Evolutionary conservation across 2,329 filamentous ascomycete species (phyloP).

Genomic region (Colletotrichum eleusines): DNA sequence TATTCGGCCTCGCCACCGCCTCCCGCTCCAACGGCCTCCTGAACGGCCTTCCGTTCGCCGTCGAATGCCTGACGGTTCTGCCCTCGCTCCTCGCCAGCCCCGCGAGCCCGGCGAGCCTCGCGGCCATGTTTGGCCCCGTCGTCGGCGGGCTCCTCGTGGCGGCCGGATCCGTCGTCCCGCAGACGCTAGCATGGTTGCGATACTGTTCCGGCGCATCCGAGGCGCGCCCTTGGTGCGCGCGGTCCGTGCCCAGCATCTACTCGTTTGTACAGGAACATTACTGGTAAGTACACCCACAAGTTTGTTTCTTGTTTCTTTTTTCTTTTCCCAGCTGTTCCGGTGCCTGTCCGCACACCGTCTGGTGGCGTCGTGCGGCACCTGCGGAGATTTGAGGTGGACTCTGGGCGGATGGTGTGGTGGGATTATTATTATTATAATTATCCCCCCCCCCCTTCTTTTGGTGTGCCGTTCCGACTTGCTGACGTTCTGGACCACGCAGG

Average conservation of each 20-base stretch:
- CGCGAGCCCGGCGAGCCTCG: constrained; percentile 54
- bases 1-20: constrained; percentile 79
- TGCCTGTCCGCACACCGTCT: neutral
- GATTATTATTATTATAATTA: no score
- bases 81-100: constrained; percentile 54
- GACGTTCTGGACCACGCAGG: constrained; percentile 63
- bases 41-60: constrained; percentile 81
- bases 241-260: constrained; percentile 86
- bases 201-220: constrained; percentile 68
- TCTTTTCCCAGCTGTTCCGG: constrained; percentile 21
- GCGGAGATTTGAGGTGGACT: constrained; percentile 31
- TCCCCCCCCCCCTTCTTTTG: no score
- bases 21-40: constrained; percentile 90
- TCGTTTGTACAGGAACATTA: constrained; percentile 89
- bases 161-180: constrained; percentile 77
- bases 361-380: constrained; percentile 20
- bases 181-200: constrained; percentile 77
- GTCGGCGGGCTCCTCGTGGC: constrained; percentile 77
- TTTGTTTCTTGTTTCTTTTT: constrained; percentile 16
- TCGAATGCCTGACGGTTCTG: constrained; percentile 64
- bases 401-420: neutral
- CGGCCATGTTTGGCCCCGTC: constrained; percentile 68
- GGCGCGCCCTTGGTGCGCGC: constrained; percentile 79
- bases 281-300: constrained; percentile 71
- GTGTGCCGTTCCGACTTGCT: constrained; percentile 10